Evolutionary conservation across 306 rosid species (phyloP).

Genomic region (Canavalia ensiformis): DNA sequence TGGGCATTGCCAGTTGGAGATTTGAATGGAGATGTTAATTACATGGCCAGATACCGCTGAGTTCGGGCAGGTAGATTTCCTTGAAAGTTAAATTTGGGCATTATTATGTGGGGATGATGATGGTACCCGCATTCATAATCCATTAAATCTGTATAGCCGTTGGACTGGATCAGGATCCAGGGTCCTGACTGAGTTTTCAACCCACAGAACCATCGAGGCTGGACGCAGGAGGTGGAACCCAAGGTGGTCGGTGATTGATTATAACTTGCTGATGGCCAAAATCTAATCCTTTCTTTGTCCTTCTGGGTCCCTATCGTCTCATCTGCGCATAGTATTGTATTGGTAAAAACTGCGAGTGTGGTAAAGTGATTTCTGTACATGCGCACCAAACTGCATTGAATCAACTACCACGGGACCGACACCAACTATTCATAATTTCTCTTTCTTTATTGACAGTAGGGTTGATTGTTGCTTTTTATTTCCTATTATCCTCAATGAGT

Average conservation of each 20-base stretch:
- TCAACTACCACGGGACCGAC: neutral
- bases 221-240: conserved; percentile 49
- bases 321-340: neutral
- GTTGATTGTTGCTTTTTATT: conserved; percentile 5
- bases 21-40: conserved; percentile 40
- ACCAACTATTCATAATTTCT: neutral
- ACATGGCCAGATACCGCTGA: conserved; percentile 10
- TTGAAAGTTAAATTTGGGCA: conserved; percentile 31
- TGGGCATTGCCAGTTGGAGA: conserved; percentile 22
- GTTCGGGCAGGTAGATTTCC: conserved; percentile 15
- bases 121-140: conserved; percentile 31
- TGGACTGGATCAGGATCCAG: conserved; percentile 25
- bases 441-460: neutral
- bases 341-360: conserved; percentile 15
- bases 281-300: conserved; percentile 10
- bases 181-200: conserved; percentile 17
- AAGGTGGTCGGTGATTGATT: conserved; percentile 21
- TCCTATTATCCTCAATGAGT: neutral
- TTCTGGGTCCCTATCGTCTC: conserved; percentile 32
- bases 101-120: conserved; percentile 30
- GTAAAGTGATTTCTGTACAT: conserved; percentile 22
- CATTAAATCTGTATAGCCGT: conserved; percentile 26
- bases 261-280: neutral
- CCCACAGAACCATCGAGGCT: conserved; percentile 35
- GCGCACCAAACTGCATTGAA: conserved; percentile 36